Conservation (phyloP, 108 stramenopile species). For the Ochromonas danica region DNA sequence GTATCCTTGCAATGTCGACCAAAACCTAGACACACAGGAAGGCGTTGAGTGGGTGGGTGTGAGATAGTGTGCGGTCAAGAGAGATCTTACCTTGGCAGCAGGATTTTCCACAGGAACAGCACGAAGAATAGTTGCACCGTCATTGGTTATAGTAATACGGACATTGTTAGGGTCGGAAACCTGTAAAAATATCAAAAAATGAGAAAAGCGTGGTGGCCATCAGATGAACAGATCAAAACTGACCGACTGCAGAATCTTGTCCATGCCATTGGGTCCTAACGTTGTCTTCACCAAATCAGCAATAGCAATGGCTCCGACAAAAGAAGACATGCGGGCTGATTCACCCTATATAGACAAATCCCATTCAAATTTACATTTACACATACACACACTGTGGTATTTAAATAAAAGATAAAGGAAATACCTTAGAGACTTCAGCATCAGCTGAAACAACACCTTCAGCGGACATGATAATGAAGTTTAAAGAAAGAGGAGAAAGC, state of each 20-base stretch:
- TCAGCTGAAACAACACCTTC: background rate
- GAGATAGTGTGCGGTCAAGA: no score
- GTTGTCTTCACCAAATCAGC: constrained; percentile 99
- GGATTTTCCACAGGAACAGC: constrained; percentile 33
- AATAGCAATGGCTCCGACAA: constrained; percentile 98
- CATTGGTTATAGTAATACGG: constrained; percentile 48
- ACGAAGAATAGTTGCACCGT: constrained; percentile 31
- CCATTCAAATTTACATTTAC: no score
- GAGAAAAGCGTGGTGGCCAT: constrained; percentile 66
- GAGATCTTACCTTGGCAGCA: constrained; percentile 36
- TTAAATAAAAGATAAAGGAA: background rate
- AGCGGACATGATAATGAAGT: constrained; percentile 19
- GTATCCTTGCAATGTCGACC: constrained; percentile 95
- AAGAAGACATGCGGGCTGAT: constrained; percentile 94
- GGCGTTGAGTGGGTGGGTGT: no score
- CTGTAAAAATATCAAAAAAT: no score
- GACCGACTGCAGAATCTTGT: constrained; percentile 88
- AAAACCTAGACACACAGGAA: no score
- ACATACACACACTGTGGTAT: background rate
- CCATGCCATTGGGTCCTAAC: constrained; percentile 99
- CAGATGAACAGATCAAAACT: constrained; percentile 51
- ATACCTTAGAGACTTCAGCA: background rate
- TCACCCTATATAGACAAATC: constrained; percentile 72
- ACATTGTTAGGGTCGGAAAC: constrained; percentile 35
- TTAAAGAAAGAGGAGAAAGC: no score